Evolutionary conservation across 73 alveolate genomes (phyloP).

Genomic region (Loxodes magnus): DNA sequence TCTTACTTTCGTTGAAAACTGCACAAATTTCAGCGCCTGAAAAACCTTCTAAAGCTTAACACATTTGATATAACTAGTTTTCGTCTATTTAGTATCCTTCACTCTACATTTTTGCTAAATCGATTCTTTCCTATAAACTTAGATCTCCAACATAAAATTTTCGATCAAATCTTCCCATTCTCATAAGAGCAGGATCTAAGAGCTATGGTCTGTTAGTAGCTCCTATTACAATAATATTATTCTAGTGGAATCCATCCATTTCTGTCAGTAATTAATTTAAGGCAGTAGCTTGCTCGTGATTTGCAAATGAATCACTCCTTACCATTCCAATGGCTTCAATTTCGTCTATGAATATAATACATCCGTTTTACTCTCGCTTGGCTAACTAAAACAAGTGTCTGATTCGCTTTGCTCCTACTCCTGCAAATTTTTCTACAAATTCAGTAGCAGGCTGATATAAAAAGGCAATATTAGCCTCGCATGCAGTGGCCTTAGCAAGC

Average conservation of each 20-base stretch:
- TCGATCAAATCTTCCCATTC: slow-evolving; percentile 95
- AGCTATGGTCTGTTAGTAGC: slow-evolving; percentile 98
- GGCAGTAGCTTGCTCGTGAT: slow-evolving; percentile 95
- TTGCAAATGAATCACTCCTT: slow-evolving; percentile 91
- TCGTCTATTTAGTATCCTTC: too few species aligned
- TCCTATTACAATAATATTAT: slow-evolving; percentile 91
- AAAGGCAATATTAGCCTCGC: slow-evolving; percentile 69
- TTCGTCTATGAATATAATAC: slow-evolving; percentile 90
- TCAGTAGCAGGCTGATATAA: slow-evolving; percentile 13
- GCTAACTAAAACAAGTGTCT: slow-evolving; percentile 22
- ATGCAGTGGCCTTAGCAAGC: slow-evolving; percentile 66
- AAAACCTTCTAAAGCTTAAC: too few species aligned
- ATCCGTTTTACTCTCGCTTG: slow-evolving; percentile 89
- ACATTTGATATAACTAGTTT: too few species aligned
- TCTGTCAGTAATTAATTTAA: slow-evolving; percentile 91
- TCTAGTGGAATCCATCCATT: slow-evolving; percentile 74
- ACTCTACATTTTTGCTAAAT: too few species aligned
- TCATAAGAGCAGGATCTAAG: slow-evolving; percentile 92
- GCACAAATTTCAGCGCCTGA: too few species aligned
- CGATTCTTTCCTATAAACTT: slow-evolving; percentile 87
- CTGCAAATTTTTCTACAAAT: not conserved
- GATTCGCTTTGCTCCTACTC: not conserved
- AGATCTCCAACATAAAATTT: slow-evolving; percentile 97
- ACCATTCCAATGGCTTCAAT: slow-evolving; percentile 97
- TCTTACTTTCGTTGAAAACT: too few species aligned